These are phyloP conservation scores for Entomortierella lignicola DNA, from an alignment of 192 early-diverging fungal species.

Conservation along the genomic window DNA sequence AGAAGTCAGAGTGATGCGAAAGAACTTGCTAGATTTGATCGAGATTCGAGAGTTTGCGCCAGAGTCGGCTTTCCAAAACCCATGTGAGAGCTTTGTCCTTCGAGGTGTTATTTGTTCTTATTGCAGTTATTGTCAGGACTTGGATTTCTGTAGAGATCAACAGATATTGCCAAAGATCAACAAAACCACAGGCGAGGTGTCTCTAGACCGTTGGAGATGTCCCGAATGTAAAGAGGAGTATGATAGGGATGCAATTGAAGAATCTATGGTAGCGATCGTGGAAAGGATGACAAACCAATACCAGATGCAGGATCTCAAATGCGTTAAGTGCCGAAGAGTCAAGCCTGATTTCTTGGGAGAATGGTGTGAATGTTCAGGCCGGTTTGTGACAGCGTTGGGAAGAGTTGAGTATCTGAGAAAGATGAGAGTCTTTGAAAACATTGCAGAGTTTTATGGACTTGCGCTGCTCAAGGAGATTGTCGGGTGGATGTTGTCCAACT, in stretches of 20 bases:
- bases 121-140: constrained; percentile 86
- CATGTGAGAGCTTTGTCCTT: constrained; percentile 83
- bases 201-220: constrained; percentile 74
- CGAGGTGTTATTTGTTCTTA: constrained; percentile 87
- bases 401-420: constrained; percentile 66
- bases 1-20: constrained; percentile 84
- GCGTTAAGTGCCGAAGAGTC: constrained; percentile 82
- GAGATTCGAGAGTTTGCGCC: constrained; percentile 85
- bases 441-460: constrained; percentile 70
- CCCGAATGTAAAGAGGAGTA: constrained; percentile 83
- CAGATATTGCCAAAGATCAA: constrained; percentile 66
- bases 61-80: constrained; percentile 83
- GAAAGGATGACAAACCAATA: constrained; percentile 73
- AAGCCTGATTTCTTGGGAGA: constrained; percentile 81
- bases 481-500: constrained; percentile 56
- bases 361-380: constrained; percentile 83
- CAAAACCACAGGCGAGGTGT: constrained; percentile 52
- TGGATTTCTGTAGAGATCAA: constrained; percentile 91
- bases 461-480: constrained; percentile 68
- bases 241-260: constrained; percentile 83
- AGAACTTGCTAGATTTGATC: constrained; percentile 80
- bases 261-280: constrained; percentile 82
- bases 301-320: constrained; percentile 91
- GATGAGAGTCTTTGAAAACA: constrained; percentile 70
- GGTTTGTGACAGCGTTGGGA: constrained; percentile 62